Percentiles rank a stretch among this genome's conserved stretches.
Conservation (phyloP, 495 filamentous ascomycete species). For the Friedmanniomyces endolithicus region DNA sequence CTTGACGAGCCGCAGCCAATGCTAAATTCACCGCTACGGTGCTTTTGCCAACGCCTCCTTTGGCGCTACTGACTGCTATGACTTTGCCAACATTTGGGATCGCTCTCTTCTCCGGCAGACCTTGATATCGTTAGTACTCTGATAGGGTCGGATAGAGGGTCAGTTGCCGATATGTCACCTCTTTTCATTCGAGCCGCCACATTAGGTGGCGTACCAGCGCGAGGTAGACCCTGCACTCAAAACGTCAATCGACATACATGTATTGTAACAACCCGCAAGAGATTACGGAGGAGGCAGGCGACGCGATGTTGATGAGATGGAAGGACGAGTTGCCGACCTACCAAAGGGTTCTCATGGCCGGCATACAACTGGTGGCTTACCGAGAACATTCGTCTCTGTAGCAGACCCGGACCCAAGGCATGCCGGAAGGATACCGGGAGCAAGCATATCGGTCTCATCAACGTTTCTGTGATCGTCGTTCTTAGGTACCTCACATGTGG, state of each 20-base stretch:
- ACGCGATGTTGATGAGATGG: neutral
- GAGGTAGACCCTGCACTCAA: constrained; percentile 58
- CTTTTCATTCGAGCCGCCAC: constrained; percentile 66
- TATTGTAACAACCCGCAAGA: too few relatives aligned
- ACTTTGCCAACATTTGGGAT: constrained; percentile 77
- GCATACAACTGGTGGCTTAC: neutral
- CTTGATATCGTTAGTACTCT: neutral
- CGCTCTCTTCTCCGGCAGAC: constrained; percentile 65
- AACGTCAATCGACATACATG: neutral
- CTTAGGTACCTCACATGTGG: neutral
- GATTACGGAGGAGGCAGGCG: too few relatives aligned
- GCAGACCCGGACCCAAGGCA: neutral
- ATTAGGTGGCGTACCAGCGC: constrained; percentile 54
- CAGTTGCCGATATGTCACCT: constrained; percentile 21
- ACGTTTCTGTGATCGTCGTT: neutral
- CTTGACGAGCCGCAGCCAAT: constrained; percentile 67
- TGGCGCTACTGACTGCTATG: constrained; percentile 86
- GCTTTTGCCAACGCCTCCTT: constrained; percentile 92
- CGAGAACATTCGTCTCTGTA: neutral
- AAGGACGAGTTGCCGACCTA: constrained; percentile 28
- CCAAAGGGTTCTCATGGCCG: constrained; percentile 84
- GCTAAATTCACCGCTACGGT: constrained; percentile 88
- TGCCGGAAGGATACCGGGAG: neutral
- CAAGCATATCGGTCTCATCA: neutral
- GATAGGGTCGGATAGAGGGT: neutral